phyloP scores from a whole-genome alignment of 768 basidiomycete species.

The Glaciozyma antarctica region DNA sequence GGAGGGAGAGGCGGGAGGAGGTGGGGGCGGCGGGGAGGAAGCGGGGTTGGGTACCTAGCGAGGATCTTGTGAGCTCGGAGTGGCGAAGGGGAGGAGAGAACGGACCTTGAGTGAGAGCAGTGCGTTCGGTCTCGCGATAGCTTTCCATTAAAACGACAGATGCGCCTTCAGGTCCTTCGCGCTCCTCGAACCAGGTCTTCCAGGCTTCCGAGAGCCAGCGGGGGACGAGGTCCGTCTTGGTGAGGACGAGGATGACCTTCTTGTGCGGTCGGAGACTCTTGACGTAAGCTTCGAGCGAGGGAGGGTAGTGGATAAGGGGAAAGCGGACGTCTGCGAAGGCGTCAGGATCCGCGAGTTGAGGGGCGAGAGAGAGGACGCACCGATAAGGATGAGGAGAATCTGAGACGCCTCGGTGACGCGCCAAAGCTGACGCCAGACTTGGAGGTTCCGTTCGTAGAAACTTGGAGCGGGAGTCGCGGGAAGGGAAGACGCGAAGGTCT shows the following conservation, averaged over 20 bases:
- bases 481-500: conserved; percentile 44
- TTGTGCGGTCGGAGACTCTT: conserved; percentile 30
- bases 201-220: conserved; percentile 55
- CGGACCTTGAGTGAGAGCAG: conserved; percentile 23
- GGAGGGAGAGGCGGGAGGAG: conserved; percentile 54
- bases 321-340: conserved; percentile 47
- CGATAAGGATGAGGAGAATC: conserved; percentile 76
- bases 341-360: background rate
- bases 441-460: conserved; percentile 72
- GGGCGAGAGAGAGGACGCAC: conserved; percentile 31
- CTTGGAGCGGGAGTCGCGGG: conserved; percentile 3
- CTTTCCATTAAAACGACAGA: conserved; percentile 68
- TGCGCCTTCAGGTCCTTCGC: conserved; percentile 45
- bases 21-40: conserved; percentile 59
- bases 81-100: conserved; percentile 43
- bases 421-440: conserved; percentile 97
- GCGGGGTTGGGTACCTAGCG: conserved; percentile 35
- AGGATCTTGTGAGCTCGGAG: conserved; percentile 27
- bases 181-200: conserved; percentile 42
- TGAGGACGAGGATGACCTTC: conserved; percentile 64
- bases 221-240: conserved; percentile 80
- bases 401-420: conserved; percentile 84
- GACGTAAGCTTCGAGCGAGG: conserved; percentile 63
- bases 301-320: conserved; percentile 74
- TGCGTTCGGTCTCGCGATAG: conserved; percentile 49